Base-by-base conservation (phyloP, 495 filamentous ascomycete species). In the Hyaloscypha bicolor region DNA sequence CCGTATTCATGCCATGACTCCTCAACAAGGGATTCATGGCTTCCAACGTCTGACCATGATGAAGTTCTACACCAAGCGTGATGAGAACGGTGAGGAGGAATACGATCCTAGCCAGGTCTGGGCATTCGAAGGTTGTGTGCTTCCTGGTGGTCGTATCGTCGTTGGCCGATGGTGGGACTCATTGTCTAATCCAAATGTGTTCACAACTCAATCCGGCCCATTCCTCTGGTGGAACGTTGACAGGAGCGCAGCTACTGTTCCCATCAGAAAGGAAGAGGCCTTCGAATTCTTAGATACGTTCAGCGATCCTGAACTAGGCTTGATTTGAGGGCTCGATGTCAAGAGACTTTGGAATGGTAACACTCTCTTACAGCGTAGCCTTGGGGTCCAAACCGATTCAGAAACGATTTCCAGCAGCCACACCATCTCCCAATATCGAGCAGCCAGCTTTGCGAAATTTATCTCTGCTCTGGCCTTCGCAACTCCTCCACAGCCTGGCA, bases 141-240 rank as follows among this genome's bases (percentile, higher is more conserved):
- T 85, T n/a, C 84, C 84, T 9, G 81, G 82, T 6, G 77, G 76
- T 2, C 75, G 73, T 12, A 73, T 83, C 12, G 60, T 87, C 37
- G 52, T 75, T 61, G 85, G 84, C 11, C 74, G 79, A 31, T 86
- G 80, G 78, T 69, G 80, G 64, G 74, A 80, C 66, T 55, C 78
- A 64, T 19, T 60, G 8, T 66, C 63, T 30, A 68, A 73, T 31
- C 52, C 70, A 60, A 63, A 64, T 71, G 22, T 67, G 35, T 45
- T 71, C 52, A 30, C 12, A 21, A 57, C 42, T 55, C 67, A 39
- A 25, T 75, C 72, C 19, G 85, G 85, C 1, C 85, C 83, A 6
- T 87, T 87, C 65, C 81, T 87, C 52, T 83, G 83, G 62, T 87
- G 85, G 85, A 81, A 80, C 48, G 75, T 80, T 19, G 73, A 77